Conservation (phyloP, 441 rosid species). For the Viola pubescens region DNA sequence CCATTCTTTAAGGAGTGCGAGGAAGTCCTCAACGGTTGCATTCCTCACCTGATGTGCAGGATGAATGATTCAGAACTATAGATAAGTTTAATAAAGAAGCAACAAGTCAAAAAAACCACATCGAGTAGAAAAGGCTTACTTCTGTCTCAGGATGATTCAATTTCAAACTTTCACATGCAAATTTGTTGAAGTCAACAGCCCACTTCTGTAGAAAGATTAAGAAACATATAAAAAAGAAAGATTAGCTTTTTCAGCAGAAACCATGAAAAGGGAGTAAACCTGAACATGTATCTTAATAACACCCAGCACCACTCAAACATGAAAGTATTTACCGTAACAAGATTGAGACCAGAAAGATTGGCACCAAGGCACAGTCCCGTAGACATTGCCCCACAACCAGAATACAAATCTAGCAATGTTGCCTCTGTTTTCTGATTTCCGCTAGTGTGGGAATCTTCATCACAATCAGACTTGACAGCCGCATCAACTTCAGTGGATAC, state of each 20-base stretch:
- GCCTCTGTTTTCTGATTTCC: slow-evolving; percentile 19
- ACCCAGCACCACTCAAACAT: not conserved
- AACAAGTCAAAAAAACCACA: not conserved
- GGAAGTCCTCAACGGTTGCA: slow-evolving; percentile 52
- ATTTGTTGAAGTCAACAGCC: slow-evolving; percentile 60
- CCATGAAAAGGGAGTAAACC: not conserved
- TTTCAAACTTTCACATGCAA: slow-evolving; percentile 51
- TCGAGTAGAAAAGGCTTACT: slow-evolving; percentile 23
- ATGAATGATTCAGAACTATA: not conserved
- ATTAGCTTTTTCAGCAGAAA: not conserved
- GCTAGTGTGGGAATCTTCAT: slow-evolving; percentile 18
- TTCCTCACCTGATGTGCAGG: slow-evolving; percentile 48
- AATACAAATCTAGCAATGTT: slow-evolving; percentile 54
- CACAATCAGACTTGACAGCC: slow-evolving; percentile 12
- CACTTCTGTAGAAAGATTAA: slow-evolving; percentile 37
- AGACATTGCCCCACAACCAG: slow-evolving; percentile 91
- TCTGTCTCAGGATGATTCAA: slow-evolving; percentile 57
- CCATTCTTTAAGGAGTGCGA: slow-evolving; percentile 53
- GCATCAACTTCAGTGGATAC: slow-evolving; percentile 38
- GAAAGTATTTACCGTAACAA: slow-evolving; percentile 43
- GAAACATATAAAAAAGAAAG: not conserved
- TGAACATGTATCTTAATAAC: not conserved
- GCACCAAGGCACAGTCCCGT: slow-evolving; percentile 77
- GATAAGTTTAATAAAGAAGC: not conserved
- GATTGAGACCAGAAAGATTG: slow-evolving; percentile 39